Base-by-base conservation (phyloP, 208 protist species). In the Trypanosomatidae sp. region DNA sequence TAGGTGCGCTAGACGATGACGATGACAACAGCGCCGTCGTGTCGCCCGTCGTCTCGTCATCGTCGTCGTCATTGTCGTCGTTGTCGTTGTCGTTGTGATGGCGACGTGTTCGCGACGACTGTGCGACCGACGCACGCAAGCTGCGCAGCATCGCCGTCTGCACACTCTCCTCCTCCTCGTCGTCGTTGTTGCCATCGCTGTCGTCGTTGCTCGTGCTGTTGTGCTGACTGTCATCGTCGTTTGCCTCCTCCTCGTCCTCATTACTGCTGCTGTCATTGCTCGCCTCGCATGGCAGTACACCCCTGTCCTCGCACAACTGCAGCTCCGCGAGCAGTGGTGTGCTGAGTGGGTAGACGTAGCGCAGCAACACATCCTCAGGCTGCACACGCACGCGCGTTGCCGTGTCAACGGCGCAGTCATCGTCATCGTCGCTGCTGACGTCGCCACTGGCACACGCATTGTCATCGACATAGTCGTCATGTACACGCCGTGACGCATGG, bases 261-360 rank as follows among this genome's bases (percentile, higher is more conserved):
- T 35, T n/a, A 13, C 40, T 46, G 33, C 47, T 26, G 52, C 42
- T 26, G 15, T 26, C 39, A 32, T 10, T 26, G 8, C 8, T 8
- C 8, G 39, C 11, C 26, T 48, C 15, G 22, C 15, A 11, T 18
- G 46, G 38, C 22, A 67, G 38, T 41, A 72, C 32, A 1, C 55
- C 59, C 20, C 48, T 53, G 20, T 35, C 54, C 28, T 49, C 37
- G 18, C 58, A 52, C 3, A 56, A 38, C 30, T 68, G 43, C 28
- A 78, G 63, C 23, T 46, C 35, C 0, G 11, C 20, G 21, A 78
- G 27, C 23, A 69, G 38, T 11, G 44, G 33, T 15, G 16, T 22
- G 40, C 69, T 67, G 26, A 72, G 37, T 0, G 69, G 69, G 37
- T 69, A 78, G n/a, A 78, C 48, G 43, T 61, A 28, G 20, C 51